These are phyloP conservation scores for Pyrenophora graminea DNA, from an alignment of 2,329 filamentous ascomycete species.

Conservation along the genomic window DNA sequence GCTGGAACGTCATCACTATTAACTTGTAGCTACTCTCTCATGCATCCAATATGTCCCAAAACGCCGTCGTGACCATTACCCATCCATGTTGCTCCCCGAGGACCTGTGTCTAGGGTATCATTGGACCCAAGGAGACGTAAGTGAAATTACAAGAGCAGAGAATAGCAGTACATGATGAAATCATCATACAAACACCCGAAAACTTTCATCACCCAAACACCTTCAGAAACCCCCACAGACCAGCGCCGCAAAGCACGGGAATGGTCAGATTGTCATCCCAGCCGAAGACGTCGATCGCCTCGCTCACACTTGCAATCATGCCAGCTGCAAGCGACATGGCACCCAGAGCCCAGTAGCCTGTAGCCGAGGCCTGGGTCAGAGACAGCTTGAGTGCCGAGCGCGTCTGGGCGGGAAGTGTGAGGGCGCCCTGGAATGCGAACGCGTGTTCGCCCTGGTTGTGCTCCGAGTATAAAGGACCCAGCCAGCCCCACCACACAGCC, in stretches of 20 bases:
- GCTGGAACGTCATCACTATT: conserved; percentile 17
- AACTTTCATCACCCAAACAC: conserved; percentile 63
- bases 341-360: conserved; percentile 73
- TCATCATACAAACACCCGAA: not conserved
- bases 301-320: conserved; percentile 84
- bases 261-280: conserved; percentile 99
- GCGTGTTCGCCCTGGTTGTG: conserved; percentile 54
- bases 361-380: conserved; percentile 63
- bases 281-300: conserved; percentile 87
- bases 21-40: conserved; percentile 1
- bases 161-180: conserved; percentile 14
- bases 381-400: conserved; percentile 66
- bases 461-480: conserved; percentile 62
- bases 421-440: conserved; percentile 79
- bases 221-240: conserved; percentile 90
- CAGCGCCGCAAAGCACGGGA: conserved; percentile 83
- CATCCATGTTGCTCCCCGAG: conserved; percentile 8
- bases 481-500: conserved; percentile 82
- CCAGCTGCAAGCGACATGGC: conserved; percentile 86
- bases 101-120: conserved; percentile 20
- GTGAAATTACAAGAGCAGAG: conserved; percentile 15
- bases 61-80: conserved; percentile 12
- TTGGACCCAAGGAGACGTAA: conserved; percentile 8
- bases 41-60: conserved; percentile 5
- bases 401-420: conserved; percentile 69